Evolutionary conservation across 768 basidiomycete species (phyloP), one percentile per base, ranked within the genome.

Genomic region (Gloeostereum incarnatum): DNA sequence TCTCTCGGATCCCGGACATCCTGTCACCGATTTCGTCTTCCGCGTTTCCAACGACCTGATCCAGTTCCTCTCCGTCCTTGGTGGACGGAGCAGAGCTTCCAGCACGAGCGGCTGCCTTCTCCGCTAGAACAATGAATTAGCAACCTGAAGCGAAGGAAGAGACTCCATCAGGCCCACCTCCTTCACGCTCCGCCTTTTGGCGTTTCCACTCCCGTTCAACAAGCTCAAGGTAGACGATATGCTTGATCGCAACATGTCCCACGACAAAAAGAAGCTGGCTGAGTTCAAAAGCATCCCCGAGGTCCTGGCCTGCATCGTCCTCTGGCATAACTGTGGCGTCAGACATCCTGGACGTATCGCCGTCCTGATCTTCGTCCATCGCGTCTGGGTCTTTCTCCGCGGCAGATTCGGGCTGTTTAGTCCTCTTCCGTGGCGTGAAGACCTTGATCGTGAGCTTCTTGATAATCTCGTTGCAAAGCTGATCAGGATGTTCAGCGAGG

Each of bases 1-100:
- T 71, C 63, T 99, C 96, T 21, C 91, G 69, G 39, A 96, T 75
- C 2, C 63, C 73, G 2, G 83, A 79, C 26, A 99, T 85, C 6
- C 83, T 73, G 41, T 99, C 96, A 10, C 92, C 96, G 47, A 97
- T 94, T 50, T 99, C 96, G 53, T 99, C 96, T 56, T 99, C 96
- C 3, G 91, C 91, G 51, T 93, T 94, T 5, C 96, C 96, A 6
- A 86, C 91, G 7, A 98, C 94, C 49, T 94, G 92, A 47, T 99
- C 96, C 0, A 98, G 77, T 54, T 99, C 96, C 52, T 96, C 92
- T 11, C 63, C 69, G 26, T 77, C 74, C 42, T 78, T 87, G 24
- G 71, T 57, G 6, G 57, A 55, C 19, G 62, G 63, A 46, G 58
- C 56, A 18, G 58, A 50, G 23, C 58, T 62, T 17, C 58, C 62